Evolutionary conservation across 2,329 filamentous ascomycete genomes (phyloP).

Genomic region (Monilinia fructigena): DNA sequence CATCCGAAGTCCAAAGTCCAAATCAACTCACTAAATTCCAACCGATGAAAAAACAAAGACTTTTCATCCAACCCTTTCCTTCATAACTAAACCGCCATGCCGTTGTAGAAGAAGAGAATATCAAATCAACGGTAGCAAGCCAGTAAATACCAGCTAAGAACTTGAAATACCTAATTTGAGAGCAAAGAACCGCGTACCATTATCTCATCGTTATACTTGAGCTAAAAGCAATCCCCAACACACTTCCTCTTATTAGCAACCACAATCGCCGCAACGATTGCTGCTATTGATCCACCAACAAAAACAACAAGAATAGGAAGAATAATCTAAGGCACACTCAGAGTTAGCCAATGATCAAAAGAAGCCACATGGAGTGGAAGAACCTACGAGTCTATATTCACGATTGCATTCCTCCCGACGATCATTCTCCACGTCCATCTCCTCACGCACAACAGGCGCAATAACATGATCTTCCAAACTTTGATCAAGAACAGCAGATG

Average conservation of each 20-base stretch:
- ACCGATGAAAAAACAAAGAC: not conserved
- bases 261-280: not conserved
- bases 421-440: not conserved
- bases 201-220: not conserved
- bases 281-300: not conserved
- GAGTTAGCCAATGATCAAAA: not conserved
- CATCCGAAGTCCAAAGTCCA: not conserved
- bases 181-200: not conserved
- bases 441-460: not conserved
- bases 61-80: no score
- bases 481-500: not conserved
- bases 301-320: not conserved
- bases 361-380: fast-evolving
- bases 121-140: not conserved
- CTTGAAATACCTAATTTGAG: not conserved
- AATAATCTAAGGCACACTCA: not conserved
- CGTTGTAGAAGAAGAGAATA: not conserved
- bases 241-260: not conserved
- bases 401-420: not conserved
- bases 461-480: not conserved
- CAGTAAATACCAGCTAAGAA: not conserved
- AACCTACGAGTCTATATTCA: not conserved
- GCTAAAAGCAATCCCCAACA: not conserved
- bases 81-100: not conserved
- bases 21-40: not conserved